Base-by-base conservation (phyloP, 2,329 filamentous ascomycete genomes). In the Colletotrichum musae region DNA sequence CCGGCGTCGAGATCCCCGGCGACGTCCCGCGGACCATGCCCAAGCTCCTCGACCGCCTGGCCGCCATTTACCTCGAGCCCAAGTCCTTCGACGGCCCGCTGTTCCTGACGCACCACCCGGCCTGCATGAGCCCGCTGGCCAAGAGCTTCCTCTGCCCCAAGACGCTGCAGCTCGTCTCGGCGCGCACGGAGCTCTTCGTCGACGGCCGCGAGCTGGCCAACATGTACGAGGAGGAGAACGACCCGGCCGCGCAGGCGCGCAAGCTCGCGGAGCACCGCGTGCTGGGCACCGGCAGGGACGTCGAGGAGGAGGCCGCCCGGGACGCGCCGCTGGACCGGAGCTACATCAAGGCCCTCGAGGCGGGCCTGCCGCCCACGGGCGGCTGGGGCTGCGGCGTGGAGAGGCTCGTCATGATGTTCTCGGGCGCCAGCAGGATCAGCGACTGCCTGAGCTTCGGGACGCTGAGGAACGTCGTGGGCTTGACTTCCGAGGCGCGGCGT, bases 211-310 rank as follows among this genome's bases (percentile, higher is more conserved):
- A 99, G 78, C 87, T 97, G 39, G 94, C 95, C 70, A 99, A 99
- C 80, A 97, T 95, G 84, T 99, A 99, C 80, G 96, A 99, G 79
- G 96, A 99, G 81, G 96, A 99, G 79, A 99, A 99, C 80, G 93
- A 94, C 59, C 96, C 96, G 0, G 91, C 92, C 62, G 93, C 92
- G 75, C 96, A 99, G 82, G 87, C 93, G 53, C 86, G 88, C 64
- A 99, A 99, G 80, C 94, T 99, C 72, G 80, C 90, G 54, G 86
- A 81, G 10, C 87, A 90, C 73, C 79, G 81, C 32, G 78, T 74
- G 28, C 75, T 81, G 21, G 77, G 80, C 51, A 81, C 62, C 24
- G 58, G 81, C 72, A 78, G 48, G 72, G 75, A 64, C 10, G 60
- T 82, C 6, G 72, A 77, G 43, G 69, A 73, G 6, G 80, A 79